Conservation (phyloP, 139 green algal genomes). For the Chloropicon primus region DNA sequence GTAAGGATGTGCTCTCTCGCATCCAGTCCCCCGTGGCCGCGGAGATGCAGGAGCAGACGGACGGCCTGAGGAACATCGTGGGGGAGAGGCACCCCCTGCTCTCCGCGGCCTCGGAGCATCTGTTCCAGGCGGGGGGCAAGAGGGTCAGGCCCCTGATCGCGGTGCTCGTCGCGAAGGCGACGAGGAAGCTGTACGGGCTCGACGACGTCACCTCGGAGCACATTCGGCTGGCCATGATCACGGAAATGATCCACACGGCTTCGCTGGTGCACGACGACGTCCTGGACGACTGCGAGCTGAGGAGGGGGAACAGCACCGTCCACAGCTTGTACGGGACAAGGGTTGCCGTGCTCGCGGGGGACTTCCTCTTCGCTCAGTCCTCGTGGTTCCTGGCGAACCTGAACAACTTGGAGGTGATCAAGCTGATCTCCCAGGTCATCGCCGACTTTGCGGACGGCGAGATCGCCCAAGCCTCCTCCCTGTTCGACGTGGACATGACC, state of each 20-base stretch:
- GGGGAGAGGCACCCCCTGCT: conserved; percentile 85
- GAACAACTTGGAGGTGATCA: conserved; percentile 87
- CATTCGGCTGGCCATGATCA: conserved; percentile 85
- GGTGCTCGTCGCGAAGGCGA: conserved; percentile 76
- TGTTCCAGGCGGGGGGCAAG: conserved; percentile 93
- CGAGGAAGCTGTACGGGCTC: conserved; percentile 20
- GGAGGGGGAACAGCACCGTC: conserved; percentile 78
- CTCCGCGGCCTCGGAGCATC: conserved; percentile 90
- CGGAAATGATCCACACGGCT: conserved; percentile 98
- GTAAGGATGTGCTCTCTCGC: neutral
- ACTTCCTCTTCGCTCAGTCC: conserved; percentile 97
- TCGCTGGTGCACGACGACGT: conserved; percentile 97
- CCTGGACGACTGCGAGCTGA: conserved; percentile 79
- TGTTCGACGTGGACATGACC: conserved; percentile 6
- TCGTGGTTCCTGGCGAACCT: conserved; percentile 95
- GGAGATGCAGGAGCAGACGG: conserved; percentile 70
- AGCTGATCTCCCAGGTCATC: conserved; percentile 63
- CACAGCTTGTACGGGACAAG: conserved; percentile 86
- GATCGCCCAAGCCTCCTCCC: conserved; percentile 69
- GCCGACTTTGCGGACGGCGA: conserved; percentile 98
- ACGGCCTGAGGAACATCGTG: conserved; percentile 75
- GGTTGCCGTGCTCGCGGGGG: conserved; percentile 87
- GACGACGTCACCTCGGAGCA: conserved; percentile 82
- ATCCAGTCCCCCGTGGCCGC: neutral
- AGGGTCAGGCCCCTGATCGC: conserved; percentile 77